Evolutionary conservation across 2,329 filamentous ascomycete species (phyloP).

Genomic region (Fusarium aywerte): DNA sequence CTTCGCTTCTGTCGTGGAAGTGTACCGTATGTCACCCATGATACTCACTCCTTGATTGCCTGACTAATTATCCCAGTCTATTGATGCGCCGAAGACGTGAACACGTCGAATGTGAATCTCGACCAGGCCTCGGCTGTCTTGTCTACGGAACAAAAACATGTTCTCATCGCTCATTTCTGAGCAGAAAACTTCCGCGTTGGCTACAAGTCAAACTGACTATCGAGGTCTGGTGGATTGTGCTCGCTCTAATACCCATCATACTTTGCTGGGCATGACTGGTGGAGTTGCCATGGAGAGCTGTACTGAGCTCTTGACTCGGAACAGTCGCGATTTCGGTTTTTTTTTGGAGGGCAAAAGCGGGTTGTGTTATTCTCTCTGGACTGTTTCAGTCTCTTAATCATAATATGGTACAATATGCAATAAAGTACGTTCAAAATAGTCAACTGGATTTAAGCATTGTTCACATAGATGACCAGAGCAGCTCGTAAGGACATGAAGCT

Average conservation of each 20-base stretch:
- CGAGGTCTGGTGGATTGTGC: constrained; percentile 61
- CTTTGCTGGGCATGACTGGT: constrained; percentile 53
- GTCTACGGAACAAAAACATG: constrained; percentile 63
- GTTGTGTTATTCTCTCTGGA: neutral
- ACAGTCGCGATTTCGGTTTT: neutral
- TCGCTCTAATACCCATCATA: constrained; percentile 56
- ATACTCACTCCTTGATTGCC: too few relatives aligned
- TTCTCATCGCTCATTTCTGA: constrained; percentile 57
- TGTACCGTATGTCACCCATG: constrained; percentile 60
- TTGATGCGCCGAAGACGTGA: constrained; percentile 69
- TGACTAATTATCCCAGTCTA: constrained; percentile 52
- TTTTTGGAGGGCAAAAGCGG: neutral
- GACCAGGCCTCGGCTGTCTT: constrained; percentile 66
- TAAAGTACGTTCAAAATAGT: neutral
- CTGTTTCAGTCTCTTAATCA: neutral
- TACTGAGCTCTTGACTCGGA: neutral
- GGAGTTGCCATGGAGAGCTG: constrained; percentile 34
- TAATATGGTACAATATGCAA: neutral
- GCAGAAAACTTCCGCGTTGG: constrained; percentile 58
- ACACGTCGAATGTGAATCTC: constrained; percentile 69
- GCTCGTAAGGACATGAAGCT: neutral
- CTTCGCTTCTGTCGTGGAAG: constrained; percentile 69
- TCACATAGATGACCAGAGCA: neutral
- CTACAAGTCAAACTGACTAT: constrained; percentile 57
- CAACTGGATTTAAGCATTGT: neutral